Conservation (phyloP, 2,329 filamentous ascomycete species). For the Trichoderma breve region DNA sequence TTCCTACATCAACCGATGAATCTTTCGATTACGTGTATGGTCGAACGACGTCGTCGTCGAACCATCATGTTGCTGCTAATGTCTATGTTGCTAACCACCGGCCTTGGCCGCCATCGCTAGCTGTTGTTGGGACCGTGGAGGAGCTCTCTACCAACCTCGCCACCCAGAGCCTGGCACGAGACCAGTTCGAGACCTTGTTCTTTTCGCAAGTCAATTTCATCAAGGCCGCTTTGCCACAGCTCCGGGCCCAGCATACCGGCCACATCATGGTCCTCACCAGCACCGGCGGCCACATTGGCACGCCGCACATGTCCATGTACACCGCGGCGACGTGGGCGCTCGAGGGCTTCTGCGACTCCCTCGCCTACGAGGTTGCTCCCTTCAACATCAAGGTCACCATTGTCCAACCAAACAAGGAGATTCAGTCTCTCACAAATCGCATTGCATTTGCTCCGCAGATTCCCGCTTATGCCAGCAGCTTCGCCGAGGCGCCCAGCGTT, state of each 20-base stretch:
- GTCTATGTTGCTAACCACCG: neutral
- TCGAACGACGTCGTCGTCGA: neutral
- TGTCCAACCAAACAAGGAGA: slow-evolving; percentile 92
- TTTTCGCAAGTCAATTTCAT: slow-evolving; percentile 97
- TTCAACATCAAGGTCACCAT: slow-evolving; percentile 97
- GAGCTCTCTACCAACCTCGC: slow-evolving; percentile 73
- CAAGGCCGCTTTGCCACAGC: slow-evolving; percentile 77
- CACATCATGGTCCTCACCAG: slow-evolving; percentile 89
- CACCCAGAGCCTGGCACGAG: slow-evolving; percentile 75
- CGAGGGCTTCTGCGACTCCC: slow-evolving; percentile 91
- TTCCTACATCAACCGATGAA: neutral
- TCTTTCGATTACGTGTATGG: neutral
- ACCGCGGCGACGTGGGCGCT: slow-evolving; percentile 92
- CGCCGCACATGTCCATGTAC: slow-evolving; percentile 85
- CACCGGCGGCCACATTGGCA: slow-evolving; percentile 88
- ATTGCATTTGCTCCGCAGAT: slow-evolving; percentile 81
- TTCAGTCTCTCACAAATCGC: slow-evolving; percentile 80
- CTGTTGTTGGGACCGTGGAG: slow-evolving; percentile 86
- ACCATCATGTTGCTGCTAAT: neutral
- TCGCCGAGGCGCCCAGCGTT: slow-evolving; percentile 68
- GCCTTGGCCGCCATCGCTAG: slow-evolving; percentile 40
- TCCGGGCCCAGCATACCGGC: slow-evolving; percentile 77
- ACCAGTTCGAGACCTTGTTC: slow-evolving; percentile 93
- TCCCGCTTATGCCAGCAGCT: slow-evolving; percentile 44
- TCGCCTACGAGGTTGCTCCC: slow-evolving; percentile 93